Evolutionary conservation across 2,329 filamentous ascomycete genomes (phyloP).

Genomic region (Fonsecaea multimorphosa): DNA sequence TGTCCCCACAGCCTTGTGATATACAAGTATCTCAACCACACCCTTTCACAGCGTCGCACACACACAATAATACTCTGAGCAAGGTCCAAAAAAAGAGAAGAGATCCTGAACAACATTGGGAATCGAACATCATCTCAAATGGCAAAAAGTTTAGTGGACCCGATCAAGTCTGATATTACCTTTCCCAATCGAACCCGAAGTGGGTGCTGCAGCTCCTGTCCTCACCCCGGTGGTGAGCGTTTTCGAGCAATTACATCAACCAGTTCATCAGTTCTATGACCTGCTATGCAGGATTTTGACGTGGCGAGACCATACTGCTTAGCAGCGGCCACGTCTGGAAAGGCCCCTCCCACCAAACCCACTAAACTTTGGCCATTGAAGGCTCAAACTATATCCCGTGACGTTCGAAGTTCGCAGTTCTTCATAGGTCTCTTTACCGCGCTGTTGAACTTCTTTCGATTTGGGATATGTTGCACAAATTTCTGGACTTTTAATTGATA

Average conservation of each 20-base stretch:
- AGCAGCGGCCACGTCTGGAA: slow-evolving; percentile 8
- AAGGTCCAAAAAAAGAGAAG: not conserved
- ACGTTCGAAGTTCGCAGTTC: slow-evolving; percentile 1
- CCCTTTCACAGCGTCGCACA: not conserved
- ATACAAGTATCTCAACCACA: not conserved
- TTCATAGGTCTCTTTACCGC: not conserved
- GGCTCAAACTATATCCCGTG: slow-evolving; percentile 1
- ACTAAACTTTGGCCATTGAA: slow-evolving; percentile 5
- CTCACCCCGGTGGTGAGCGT: slow-evolving; percentile 5
- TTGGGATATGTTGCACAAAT: slow-evolving; percentile 1
- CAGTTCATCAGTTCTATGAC: not conserved
- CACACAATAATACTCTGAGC: no score
- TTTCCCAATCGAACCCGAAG: slow-evolving; percentile 1
- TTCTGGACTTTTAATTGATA: not conserved
- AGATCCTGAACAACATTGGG: not conserved
- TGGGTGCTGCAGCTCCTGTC: slow-evolving; percentile 4
- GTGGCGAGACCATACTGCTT: not conserved
- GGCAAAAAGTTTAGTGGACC: not conserved
- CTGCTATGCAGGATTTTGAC: not conserved
- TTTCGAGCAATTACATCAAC: slow-evolving; percentile 3
- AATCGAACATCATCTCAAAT: slow-evolving; percentile 1
- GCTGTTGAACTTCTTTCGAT: not conserved
- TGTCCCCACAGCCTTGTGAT: not conserved
- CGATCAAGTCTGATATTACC: not conserved
- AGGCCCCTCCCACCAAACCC: slow-evolving; percentile 14